Evolutionary conservation across 768 basidiomycete species (phyloP).

Genomic region (Boletus coccyginus): DNA sequence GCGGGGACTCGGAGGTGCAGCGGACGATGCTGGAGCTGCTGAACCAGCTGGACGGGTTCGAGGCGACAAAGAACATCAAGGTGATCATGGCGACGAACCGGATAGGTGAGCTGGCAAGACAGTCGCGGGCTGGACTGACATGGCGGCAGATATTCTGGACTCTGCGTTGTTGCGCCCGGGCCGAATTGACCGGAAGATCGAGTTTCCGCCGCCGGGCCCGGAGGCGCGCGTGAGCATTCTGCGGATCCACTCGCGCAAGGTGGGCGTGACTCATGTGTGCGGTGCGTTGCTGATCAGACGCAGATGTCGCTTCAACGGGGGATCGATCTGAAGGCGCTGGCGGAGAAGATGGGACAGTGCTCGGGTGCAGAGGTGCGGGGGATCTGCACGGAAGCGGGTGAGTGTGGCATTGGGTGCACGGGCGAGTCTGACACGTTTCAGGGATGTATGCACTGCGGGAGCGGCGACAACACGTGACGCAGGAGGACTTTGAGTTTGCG

Average conservation of each 20-base stretch:
- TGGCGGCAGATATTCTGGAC: constrained; percentile 79
- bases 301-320: constrained; percentile 98
- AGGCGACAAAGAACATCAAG: constrained; percentile 80
- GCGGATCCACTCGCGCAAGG: constrained; percentile 95
- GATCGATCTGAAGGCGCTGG: constrained; percentile 92
- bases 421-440: constrained; percentile 17
- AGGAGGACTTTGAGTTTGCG: constrained; percentile 98
- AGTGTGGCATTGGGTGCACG: constrained; percentile 11
- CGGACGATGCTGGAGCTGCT: constrained; percentile 87
- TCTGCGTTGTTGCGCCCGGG: constrained; percentile 90
- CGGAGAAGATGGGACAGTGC: constrained; percentile 99
- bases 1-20: constrained; percentile 88
- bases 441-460: constrained; percentile 98
- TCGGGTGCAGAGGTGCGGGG: constrained; percentile 97
- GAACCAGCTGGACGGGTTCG: constrained; percentile 89
- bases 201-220: constrained; percentile 97
- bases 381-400: constrained; percentile 96
- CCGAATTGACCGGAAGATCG: constrained; percentile 96
- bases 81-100: constrained; percentile 98
- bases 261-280: constrained; percentile 14
- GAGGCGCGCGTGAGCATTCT: constrained; percentile 97
- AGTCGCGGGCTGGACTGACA: constrained; percentile 8
- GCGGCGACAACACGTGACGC: constrained; percentile 93
- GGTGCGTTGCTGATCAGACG: background rate
- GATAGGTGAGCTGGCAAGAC: constrained; percentile 52